These are phyloP conservation scores for Podaxis sp. DNA, from an alignment of 768 basidiomycete species.

Conservation along the genomic window DNA sequence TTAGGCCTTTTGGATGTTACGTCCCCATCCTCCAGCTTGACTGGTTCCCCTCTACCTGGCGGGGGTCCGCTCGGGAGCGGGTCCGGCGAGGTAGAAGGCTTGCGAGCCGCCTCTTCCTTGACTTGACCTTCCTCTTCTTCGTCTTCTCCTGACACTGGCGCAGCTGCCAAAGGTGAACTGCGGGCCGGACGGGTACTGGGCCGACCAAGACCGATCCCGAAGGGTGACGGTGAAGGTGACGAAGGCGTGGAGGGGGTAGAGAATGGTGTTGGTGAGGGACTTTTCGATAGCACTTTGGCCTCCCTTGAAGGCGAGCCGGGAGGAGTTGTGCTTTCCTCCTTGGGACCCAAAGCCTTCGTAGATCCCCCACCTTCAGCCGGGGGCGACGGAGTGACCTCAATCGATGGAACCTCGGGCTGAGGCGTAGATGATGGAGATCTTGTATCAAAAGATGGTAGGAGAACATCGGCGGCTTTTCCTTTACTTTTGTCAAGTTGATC, in stretches of 20 bases:
- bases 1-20: slow-evolving; percentile 38
- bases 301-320: slow-evolving; percentile 60
- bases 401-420: slow-evolving; percentile 47
- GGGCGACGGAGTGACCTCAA: slow-evolving; percentile 37
- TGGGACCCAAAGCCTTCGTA: slow-evolving; percentile 29
- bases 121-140: slow-evolving; percentile 34
- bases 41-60: background rate
- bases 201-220: slow-evolving; percentile 51
- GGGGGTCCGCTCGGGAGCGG: slow-evolving; percentile 38
- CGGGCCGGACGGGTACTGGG: slow-evolving; percentile 65
- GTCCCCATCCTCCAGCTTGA: slow-evolving; percentile 24
- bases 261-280: slow-evolving; percentile 29
- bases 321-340: slow-evolving; percentile 58
- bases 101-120: slow-evolving; percentile 17
- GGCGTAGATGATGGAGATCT: slow-evolving; percentile 63
- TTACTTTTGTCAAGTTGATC: background rate
- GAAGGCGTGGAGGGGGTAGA: slow-evolving; percentile 30
- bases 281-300: slow-evolving; percentile 33
- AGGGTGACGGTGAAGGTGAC: slow-evolving; percentile 34
- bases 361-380: slow-evolving; percentile 25
- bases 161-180: slow-evolving; percentile 75
- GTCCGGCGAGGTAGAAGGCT: slow-evolving; percentile 15
- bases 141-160: slow-evolving; percentile 44
- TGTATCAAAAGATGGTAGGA: slow-evolving; percentile 28
- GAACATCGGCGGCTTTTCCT: background rate